A percentile compares a stretch with the other conserved stretches of the same genome.
Evolutionary conservation across 495 filamentous ascomycete genomes (phyloP).

Genomic region (Astrothelium macrocarpum): DNA sequence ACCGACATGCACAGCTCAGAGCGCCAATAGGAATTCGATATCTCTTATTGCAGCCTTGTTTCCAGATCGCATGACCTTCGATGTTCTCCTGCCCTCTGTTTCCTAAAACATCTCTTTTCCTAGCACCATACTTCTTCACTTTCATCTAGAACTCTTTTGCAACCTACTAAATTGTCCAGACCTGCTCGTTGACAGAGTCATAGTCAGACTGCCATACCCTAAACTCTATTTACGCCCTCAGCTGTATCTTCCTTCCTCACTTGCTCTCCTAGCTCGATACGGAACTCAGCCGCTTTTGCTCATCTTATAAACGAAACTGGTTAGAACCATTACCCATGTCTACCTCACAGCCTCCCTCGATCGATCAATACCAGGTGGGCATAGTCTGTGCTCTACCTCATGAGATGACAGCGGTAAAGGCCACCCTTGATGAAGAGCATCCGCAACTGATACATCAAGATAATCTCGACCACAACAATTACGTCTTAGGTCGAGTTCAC

Average conservation of each 20-base stretch:
- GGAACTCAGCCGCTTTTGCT: neutral
- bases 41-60: no score
- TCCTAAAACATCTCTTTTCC: neutral
- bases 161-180: neutral
- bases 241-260: neutral
- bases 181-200: neutral
- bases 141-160: neutral
- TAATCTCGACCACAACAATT: neutral
- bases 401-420: neutral
- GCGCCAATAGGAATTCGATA: no score
- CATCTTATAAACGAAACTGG: neutral
- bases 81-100: neutral
- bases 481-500: neutral
- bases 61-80: no score
- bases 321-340: neutral
- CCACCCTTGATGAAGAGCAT: neutral
- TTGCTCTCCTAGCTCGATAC: neutral
- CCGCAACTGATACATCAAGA: neutral
- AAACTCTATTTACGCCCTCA: neutral
- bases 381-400: neutral
- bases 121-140: neutral
- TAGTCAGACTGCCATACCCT: neutral
- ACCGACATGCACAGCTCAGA: no score
- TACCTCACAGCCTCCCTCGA: neutral
- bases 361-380: neutral